Percentiles rank a stretch among this genome's conserved stretches.
Evolutionary conservation across 2,329 filamentous ascomycete species (phyloP).

Genomic region (Corynespora cassiicola): DNA sequence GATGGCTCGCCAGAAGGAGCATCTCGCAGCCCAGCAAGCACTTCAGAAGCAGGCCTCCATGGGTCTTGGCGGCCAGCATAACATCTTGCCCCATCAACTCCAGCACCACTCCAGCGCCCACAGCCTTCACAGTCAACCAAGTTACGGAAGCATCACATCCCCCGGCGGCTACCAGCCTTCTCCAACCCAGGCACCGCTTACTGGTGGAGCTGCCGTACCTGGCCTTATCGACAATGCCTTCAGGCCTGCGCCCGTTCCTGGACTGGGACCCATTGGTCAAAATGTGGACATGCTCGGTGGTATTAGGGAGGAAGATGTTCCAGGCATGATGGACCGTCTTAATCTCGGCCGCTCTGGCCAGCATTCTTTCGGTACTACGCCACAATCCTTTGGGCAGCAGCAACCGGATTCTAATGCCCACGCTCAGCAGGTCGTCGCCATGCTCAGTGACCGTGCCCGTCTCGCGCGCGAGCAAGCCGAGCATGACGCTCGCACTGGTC

Average conservation of each 20-base stretch:
- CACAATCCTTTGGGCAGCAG: slow-evolving; percentile 57
- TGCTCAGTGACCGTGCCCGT: slow-evolving; percentile 66
- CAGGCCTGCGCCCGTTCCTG: slow-evolving; percentile 45
- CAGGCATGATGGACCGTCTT: slow-evolving; percentile 69
- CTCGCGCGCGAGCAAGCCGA: slow-evolving; percentile 68
- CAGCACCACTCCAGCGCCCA: slow-evolving; percentile 96
- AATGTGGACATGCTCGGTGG: slow-evolving; percentile 52
- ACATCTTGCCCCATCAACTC: slow-evolving; percentile 66
- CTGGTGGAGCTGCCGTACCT: slow-evolving; percentile 55
- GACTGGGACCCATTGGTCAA: slow-evolving; percentile 53
- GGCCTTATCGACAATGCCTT: slow-evolving; percentile 74
- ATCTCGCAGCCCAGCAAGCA: slow-evolving; percentile 85
- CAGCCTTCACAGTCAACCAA: slow-evolving; percentile 95
- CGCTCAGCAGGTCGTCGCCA: slow-evolving; percentile 63
- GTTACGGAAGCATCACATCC: slow-evolving; percentile 93
- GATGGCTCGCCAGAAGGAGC: slow-evolving; percentile 95
- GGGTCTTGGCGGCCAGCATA: slow-evolving; percentile 57
- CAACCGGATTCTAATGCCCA: slow-evolving; percentile 54
- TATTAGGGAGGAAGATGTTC: slow-evolving; percentile 74
- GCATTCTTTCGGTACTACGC: slow-evolving; percentile 54
- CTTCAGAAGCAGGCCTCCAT: slow-evolving; percentile 73
- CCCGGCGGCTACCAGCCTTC: slow-evolving; percentile 73
- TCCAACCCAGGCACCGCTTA: slow-evolving; percentile 60
- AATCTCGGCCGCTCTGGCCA: slow-evolving; percentile 62
- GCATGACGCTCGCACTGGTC: slow-evolving; percentile 49